Percentiles rank a stretch among this genome's conserved stretches.
Conservation (phyloP, 768 basidiomycete species). For the Psilocybe cyanescens region DNA sequence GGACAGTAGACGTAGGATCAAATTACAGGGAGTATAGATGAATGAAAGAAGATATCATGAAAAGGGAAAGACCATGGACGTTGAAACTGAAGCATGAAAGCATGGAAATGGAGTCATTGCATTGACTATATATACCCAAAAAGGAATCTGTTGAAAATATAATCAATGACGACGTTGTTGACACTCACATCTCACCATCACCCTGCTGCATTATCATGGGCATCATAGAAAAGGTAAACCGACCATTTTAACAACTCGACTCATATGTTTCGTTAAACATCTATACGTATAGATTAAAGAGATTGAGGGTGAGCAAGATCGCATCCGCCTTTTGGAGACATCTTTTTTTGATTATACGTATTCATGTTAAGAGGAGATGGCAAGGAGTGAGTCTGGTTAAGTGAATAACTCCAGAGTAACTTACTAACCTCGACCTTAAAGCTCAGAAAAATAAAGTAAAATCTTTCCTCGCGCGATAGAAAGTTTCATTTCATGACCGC, state of each 20-base stretch:
- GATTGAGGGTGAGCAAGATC: constrained; percentile 77
- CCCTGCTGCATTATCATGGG: constrained; percentile 62
- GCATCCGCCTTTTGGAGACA: background rate
- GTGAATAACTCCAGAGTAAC: background rate
- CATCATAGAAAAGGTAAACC: constrained; percentile 84
- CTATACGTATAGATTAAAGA: constrained; percentile 75
- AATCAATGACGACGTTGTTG: constrained; percentile 9
- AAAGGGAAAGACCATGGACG: background rate
- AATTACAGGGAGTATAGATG: background rate
- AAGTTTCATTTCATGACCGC: constrained; percentile 14
- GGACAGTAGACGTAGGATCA: constrained; percentile 8
- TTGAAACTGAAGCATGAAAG: background rate
- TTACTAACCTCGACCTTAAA: constrained; percentile 29
- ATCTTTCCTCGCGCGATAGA: background rate
- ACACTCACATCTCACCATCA: constrained; percentile 21
- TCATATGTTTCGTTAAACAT: constrained; percentile 7
- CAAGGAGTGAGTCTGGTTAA: constrained; percentile 68
- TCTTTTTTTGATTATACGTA: background rate
- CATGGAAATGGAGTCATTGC: background rate
- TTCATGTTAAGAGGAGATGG: constrained; percentile 84
- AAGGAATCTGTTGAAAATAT: constrained; percentile 13
- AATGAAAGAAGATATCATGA: background rate
- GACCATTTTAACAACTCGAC: background rate
- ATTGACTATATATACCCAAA: constrained; percentile 5
- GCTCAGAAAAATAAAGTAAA: constrained; percentile 95